Evolutionary conservation across 139 green algal species (phyloP).

Genomic region (Desmodesmus armatus): DNA sequence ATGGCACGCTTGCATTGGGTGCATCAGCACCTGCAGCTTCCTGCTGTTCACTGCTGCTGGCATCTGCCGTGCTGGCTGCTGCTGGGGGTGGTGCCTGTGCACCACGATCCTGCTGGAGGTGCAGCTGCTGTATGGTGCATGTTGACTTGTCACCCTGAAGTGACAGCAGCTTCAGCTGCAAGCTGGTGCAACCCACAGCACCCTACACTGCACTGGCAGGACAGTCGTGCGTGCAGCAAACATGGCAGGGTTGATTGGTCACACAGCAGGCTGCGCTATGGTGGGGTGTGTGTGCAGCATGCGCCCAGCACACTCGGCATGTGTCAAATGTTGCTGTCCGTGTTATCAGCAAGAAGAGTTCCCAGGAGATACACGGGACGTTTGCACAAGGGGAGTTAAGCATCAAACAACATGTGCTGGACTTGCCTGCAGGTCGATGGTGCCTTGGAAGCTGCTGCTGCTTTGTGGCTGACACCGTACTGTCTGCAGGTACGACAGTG

Average conservation of each 20-base stretch:
- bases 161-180: conserved; percentile 43
- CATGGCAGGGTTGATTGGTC: too few species aligned
- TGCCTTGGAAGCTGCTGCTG: not conserved
- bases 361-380: too few species aligned
- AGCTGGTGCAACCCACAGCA: not conserved
- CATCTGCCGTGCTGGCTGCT: conserved; percentile 20
- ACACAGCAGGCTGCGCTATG: too few species aligned
- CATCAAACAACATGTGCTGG: too few species aligned
- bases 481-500: too few species aligned
- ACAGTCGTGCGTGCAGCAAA: too few species aligned
- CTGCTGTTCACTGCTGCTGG: not conserved
- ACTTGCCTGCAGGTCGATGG: not conserved
- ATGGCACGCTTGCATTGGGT: not conserved
- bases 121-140: not conserved
- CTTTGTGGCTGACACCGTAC: not conserved
- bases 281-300: too few species aligned
- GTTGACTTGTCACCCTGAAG: conserved; percentile 16
- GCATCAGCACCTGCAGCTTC: too few species aligned
- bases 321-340: too few species aligned
- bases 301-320: too few species aligned
- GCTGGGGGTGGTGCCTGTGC: not conserved
- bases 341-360: too few species aligned
- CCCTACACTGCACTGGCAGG: not conserved
- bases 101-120: not conserved
- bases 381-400: too few species aligned